These are phyloP conservation scores for Didymella pomorum DNA, from an alignment of 2,329 filamentous ascomycete species.

Conservation along the genomic window DNA sequence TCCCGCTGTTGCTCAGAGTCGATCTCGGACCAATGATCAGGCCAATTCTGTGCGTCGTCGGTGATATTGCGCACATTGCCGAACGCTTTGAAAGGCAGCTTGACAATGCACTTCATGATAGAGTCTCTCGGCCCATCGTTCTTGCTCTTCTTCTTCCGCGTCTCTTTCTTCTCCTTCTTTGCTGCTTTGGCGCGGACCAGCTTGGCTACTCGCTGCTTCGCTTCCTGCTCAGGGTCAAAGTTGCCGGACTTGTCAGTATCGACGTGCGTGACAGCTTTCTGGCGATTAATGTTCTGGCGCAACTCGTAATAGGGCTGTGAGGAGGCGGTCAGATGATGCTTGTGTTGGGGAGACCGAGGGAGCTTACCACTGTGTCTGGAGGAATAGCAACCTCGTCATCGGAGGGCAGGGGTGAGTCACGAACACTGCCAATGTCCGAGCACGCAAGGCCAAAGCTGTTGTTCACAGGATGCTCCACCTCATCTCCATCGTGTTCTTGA, in stretches of 20 bases:
- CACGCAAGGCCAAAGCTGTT: slow-evolving; percentile 17
- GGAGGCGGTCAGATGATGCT: neutral
- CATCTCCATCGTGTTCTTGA: slow-evolving; percentile 7
- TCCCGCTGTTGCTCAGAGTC: slow-evolving; percentile 30
- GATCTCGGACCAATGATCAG: slow-evolving; percentile 32
- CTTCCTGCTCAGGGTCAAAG: slow-evolving; percentile 43
- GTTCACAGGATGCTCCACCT: neutral
- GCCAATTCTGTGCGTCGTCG: slow-evolving; percentile 41
- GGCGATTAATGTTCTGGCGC: slow-evolving; percentile 36
- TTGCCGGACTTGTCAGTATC: slow-evolving; percentile 51
- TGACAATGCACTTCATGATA: slow-evolving; percentile 31
- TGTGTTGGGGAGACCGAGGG: neutral
- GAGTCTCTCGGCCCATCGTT: slow-evolving; percentile 4
- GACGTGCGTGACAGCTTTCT: slow-evolving; percentile 37
- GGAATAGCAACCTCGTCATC: slow-evolving; percentile 25
- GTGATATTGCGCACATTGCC: slow-evolving; percentile 35
- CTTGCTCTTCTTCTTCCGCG: slow-evolving; percentile 20
- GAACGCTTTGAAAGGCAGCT: slow-evolving; percentile 23
- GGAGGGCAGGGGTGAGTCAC: slow-evolving; percentile 21
- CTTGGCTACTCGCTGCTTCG: slow-evolving; percentile 9
- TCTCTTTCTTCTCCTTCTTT: slow-evolving; percentile 26
- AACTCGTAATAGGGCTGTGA: slow-evolving; percentile 30
- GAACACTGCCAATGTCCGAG: slow-evolving; percentile 16
- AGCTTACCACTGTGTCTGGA: slow-evolving; percentile 21
- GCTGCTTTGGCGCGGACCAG: slow-evolving; percentile 22